Percentiles rank a stretch among this genome's conserved stretches.
Evolutionary conservation across 2,329 filamentous ascomycete genomes (phyloP).

Genomic region (Aureobasidium sp.): DNA sequence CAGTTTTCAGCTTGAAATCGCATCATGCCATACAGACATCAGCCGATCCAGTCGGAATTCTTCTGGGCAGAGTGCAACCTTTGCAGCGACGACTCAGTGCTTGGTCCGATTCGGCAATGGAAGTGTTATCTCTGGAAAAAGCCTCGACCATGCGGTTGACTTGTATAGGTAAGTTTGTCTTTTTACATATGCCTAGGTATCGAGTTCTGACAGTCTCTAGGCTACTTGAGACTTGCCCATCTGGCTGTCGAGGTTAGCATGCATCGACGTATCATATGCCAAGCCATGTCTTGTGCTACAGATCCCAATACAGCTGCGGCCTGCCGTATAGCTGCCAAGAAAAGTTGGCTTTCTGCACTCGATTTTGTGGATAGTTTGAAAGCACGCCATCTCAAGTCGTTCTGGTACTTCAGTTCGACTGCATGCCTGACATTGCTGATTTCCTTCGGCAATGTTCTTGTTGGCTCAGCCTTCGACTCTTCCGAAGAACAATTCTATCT

Average conservation of each 20-base stretch:
- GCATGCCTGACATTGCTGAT: slow-evolving; percentile 38
- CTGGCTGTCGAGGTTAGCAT: slow-evolving; percentile 41
- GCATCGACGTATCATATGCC: slow-evolving; percentile 35
- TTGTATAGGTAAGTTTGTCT: slow-evolving; percentile 24
- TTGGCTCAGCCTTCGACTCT: slow-evolving; percentile 28
- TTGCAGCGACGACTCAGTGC: slow-evolving; percentile 24
- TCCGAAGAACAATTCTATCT: slow-evolving; percentile 33
- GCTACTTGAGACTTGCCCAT: slow-evolving; percentile 41
- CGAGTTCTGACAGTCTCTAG: slow-evolving; percentile 19
- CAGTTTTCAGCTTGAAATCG: slow-evolving; percentile 22
- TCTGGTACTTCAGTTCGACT: slow-evolving; percentile 42
- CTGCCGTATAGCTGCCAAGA: slow-evolving; percentile 38
- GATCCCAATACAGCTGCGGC: slow-evolving; percentile 31
- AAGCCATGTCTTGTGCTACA: slow-evolving; percentile 18
- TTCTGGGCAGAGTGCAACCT: slow-evolving; percentile 23
- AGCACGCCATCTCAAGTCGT: slow-evolving; percentile 40
- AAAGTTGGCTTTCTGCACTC: slow-evolving; percentile 38
- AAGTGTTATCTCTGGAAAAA: slow-evolving; percentile 24
- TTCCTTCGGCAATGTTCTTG: slow-evolving; percentile 36
- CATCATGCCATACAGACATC: slow-evolving; percentile 19
- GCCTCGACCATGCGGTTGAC: slow-evolving; percentile 26
- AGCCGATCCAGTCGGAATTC: slow-evolving; percentile 17
- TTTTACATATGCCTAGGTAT: background rate
- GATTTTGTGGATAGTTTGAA: slow-evolving; percentile 39
- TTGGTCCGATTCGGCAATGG: slow-evolving; percentile 23